Conservation (phyloP, 2,329 filamentous ascomycete species). For the Ascomycota sp. region DNA sequence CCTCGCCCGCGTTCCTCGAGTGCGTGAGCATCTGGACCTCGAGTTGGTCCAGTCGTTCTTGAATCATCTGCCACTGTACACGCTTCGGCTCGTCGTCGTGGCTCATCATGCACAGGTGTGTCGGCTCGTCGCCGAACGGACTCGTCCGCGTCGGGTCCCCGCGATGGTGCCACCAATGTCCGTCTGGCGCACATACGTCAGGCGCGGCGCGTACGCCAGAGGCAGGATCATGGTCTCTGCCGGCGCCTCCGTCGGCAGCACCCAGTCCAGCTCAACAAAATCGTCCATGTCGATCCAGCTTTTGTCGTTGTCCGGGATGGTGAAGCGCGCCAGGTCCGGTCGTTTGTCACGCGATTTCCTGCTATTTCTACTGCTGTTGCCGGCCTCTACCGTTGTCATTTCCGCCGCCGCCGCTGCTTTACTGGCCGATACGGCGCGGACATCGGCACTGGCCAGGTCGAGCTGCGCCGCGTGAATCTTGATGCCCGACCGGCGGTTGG, state of each 20-base stretch:
- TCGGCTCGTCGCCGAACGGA: conserved; percentile 80
- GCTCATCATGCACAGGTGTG: conserved; percentile 90
- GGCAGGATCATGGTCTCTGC: conserved; percentile 89
- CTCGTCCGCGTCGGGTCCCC: conserved; percentile 70
- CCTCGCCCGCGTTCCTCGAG: conserved; percentile 49
- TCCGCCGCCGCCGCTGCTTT: conserved; percentile 65
- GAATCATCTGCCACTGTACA: conserved; percentile 73
- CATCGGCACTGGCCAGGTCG: conserved; percentile 77
- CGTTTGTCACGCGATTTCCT: conserved; percentile 35
- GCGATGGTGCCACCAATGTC: conserved; percentile 64
- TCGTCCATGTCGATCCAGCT: conserved; percentile 99
- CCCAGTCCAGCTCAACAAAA: conserved; percentile 96
- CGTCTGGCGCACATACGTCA: conserved; percentile 94
- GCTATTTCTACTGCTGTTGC: too few species aligned
- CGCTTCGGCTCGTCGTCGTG: conserved; percentile 71
- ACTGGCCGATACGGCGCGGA: conserved; percentile 80
- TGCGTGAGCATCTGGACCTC: conserved; percentile 61
- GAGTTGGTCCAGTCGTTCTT: conserved; percentile 59
- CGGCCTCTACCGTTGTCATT: too few species aligned
- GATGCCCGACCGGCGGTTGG: conserved; percentile 75
- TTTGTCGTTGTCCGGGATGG: conserved; percentile 84
- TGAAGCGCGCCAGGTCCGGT: conserved; percentile 69
- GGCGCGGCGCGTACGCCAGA: conserved; percentile 75
- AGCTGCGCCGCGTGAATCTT: conserved; percentile 89
- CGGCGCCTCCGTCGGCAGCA: conserved; percentile 71